Conservation (phyloP, 108 stramenopile genomes). For the Pseudonitzschia multiseries region DNA sequence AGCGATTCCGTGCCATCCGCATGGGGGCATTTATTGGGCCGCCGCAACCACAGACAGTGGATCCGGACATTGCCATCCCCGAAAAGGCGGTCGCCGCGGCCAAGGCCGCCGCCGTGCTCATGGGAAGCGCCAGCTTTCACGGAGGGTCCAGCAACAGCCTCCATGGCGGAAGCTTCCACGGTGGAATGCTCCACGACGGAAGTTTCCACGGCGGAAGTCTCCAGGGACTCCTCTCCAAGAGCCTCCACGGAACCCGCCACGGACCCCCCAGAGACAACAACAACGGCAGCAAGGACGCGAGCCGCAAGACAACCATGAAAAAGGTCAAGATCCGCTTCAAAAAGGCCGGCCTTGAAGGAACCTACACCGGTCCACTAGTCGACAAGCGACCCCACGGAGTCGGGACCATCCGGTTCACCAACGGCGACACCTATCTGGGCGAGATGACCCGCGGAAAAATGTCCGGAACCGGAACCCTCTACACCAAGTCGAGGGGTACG, state of each 20-base stretch:
- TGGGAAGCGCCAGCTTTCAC: background rate
- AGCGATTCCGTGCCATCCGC: background rate
- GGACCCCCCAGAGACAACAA: background rate
- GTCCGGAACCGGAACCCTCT: constrained; percentile 24
- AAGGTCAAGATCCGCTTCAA: constrained; percentile 9
- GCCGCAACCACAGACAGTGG: background rate
- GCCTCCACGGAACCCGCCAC: too few relatives aligned
- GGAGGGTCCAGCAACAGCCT: background rate
- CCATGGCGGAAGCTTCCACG: background rate
- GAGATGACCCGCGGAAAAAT: constrained; percentile 26
- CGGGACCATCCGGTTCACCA: constrained; percentile 30
- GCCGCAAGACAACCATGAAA: constrained; percentile 3
- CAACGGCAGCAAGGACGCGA: background rate
- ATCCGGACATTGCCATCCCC: constrained; percentile 3
- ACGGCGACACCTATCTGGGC: constrained; percentile 35
- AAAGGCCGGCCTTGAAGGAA: constrained; percentile 16
- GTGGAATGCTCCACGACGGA: background rate
- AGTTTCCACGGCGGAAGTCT: background rate
- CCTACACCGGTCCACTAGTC: constrained; percentile 24
- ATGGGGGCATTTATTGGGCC: background rate
- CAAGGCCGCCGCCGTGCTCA: background rate
- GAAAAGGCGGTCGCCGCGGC: background rate
- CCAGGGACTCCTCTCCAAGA: background rate
- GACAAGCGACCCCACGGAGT: constrained; percentile 26
- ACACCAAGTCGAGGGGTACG: constrained; percentile 19